Conservation (phyloP, 164 flowering plant genomes). For the Magnolia changhungtana region DNA sequence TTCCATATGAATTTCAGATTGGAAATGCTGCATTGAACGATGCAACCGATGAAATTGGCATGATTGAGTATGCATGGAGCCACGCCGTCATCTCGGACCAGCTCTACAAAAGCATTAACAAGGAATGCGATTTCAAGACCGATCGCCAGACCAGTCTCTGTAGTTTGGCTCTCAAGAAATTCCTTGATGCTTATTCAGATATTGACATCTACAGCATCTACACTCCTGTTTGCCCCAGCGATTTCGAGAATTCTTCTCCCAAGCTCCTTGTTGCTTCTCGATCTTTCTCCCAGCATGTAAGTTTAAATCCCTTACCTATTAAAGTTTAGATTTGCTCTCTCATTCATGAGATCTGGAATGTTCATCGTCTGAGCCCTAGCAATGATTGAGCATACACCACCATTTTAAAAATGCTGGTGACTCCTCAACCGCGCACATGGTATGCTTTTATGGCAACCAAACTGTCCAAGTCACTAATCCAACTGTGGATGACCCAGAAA, state of each 20-base stretch:
- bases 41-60: conserved; percentile 41
- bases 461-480: too few relatives aligned
- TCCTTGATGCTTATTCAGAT: conserved; percentile 33
- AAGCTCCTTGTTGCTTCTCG: conserved; percentile 28
- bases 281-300: conserved; percentile 34
- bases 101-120: conserved; percentile 28
- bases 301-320: neutral
- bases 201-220: conserved; percentile 69
- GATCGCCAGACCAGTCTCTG: conserved; percentile 24
- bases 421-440: too few relatives aligned
- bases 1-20: conserved; percentile 27
- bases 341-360: neutral
- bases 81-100: conserved; percentile 65
- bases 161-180: conserved; percentile 9
- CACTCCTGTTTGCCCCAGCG: conserved; percentile 39
- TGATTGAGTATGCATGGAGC: conserved; percentile 63
- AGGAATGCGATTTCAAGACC: conserved; percentile 35
- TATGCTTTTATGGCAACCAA: too few relatives aligned
- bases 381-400: too few relatives aligned
- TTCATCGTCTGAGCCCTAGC: too few relatives aligned
- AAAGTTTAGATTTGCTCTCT: neutral
- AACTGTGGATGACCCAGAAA: too few relatives aligned
- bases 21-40: conserved; percentile 65
- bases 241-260: neutral
- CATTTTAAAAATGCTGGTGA: too few relatives aligned